These are phyloP conservation scores for Anthoceros angustus DNA, from an alignment of 225 moss, liverwort and hornwort species.

Conservation along the genomic window DNA sequence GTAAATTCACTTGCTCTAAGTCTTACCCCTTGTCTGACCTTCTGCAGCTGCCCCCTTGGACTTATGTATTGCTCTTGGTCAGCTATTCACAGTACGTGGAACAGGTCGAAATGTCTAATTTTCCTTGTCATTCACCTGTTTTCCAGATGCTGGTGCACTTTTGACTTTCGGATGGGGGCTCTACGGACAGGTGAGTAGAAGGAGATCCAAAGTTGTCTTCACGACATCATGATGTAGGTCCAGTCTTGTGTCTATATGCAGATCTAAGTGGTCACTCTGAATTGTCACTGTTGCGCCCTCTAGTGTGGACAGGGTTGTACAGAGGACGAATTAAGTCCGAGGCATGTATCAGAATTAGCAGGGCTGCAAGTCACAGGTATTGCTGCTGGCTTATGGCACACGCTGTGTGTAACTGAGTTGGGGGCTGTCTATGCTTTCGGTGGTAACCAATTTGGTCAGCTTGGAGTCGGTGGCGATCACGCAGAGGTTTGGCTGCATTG, in stretches of 20 bases:
- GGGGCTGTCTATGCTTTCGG: conserved; percentile 85
- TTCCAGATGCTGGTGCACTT: conserved; percentile 70
- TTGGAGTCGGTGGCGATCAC: conserved; percentile 69
- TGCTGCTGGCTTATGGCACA: conserved; percentile 95
- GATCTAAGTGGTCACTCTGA: neutral
- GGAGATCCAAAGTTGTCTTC: too few species aligned
- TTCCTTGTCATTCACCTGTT: neutral
- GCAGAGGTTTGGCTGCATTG: conserved; percentile 44
- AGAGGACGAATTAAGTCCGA: conserved; percentile 76
- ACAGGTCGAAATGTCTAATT: neutral
- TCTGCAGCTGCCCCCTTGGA: too few species aligned
- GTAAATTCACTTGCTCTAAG: conserved; percentile 14
- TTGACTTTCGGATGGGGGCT: conserved; percentile 96
- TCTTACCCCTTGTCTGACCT: neutral
- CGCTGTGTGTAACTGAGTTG: conserved; percentile 51
- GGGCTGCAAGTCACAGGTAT: conserved; percentile 51
- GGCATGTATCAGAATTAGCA: conserved; percentile 45
- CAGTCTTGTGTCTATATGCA: too few species aligned
- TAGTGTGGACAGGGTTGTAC: conserved; percentile 88
- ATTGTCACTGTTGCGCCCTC: conserved; percentile 6
- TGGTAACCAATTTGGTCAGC: conserved; percentile 93
- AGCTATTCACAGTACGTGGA: too few species aligned
- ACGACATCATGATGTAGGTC: neutral
- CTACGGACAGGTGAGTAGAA: conserved; percentile 75
- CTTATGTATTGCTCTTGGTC: too few species aligned